Evolutionary conservation across 768 basidiomycete species (phyloP).

Genomic region (Agrocybe pediades): DNA sequence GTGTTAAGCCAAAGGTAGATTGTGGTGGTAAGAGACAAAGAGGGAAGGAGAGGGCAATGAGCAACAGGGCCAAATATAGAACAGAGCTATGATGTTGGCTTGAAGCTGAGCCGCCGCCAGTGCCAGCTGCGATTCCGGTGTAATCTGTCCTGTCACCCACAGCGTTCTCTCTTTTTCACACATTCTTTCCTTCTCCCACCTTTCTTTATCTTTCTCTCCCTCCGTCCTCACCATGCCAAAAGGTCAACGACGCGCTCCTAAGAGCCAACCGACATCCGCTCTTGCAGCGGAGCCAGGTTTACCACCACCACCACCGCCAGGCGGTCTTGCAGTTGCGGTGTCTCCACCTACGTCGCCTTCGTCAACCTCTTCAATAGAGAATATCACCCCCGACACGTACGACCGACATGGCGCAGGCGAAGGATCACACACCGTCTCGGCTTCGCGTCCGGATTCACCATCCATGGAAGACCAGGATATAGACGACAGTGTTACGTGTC

Average conservation of each 20-base stretch:
- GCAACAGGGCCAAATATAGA: slow-evolving; percentile 14
- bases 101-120: background rate
- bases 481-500: slow-evolving; percentile 71
- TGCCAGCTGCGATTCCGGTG: slow-evolving; percentile 1
- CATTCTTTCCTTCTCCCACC: background rate
- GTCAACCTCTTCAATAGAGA: slow-evolving; percentile 32
- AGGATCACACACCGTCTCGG: slow-evolving; percentile 25
- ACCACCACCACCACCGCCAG: slow-evolving; percentile 3
- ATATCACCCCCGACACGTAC: slow-evolving; percentile 21
- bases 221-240: slow-evolving; percentile 6
- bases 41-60: background rate
- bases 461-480: slow-evolving; percentile 24
- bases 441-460: slow-evolving; percentile 44
- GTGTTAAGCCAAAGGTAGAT: too few species aligned
- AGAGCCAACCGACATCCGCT: slow-evolving; percentile 10
- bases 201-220: background rate
- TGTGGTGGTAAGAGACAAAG: too few species aligned
- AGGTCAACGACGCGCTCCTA: slow-evolving; percentile 7
- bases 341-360: slow-evolving; percentile 22
- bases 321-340: slow-evolving; percentile 3
- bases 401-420: slow-evolving; percentile 19
- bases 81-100: too few species aligned
- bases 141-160: slow-evolving; percentile 7
- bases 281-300: background rate
- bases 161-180: background rate